Base-by-base conservation (phyloP, 2,329 filamentous ascomycete genomes). In the Aspergillus alliaceus region DNA sequence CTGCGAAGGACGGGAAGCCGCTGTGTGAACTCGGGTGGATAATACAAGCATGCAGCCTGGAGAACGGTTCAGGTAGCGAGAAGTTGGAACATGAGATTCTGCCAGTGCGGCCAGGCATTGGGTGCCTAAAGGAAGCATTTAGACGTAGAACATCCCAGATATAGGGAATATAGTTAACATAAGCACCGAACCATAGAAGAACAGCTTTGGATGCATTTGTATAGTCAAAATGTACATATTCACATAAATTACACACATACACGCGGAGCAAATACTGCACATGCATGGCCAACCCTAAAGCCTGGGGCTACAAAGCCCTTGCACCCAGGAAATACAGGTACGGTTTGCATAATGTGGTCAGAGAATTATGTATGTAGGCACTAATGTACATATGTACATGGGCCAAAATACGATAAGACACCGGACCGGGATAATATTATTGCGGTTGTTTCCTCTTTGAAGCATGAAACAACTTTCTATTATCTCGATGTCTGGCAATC, bases 81-180 rank as follows among this genome's bases (percentile, higher is more conserved):
- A 47, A 98, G 86, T 76, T 93, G 88, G 82, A 97, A 97, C 51
- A 92, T 11, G 91, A 96, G 70, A 98, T 98, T 82, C 90, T 70
- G 49, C 46, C 3, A 20, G 29, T 46, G 49, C 70, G 42, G 49
- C 56, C 50, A 53, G 39, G 34, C 32, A 37, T 14, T 37, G 20
- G 24, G 9, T 25, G 18, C 12, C 7, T 20, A n/a, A 50, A 54
- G 51, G 40, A 46, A 29, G n/a, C 32, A 34, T 9, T 42, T 24
- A 50, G 25, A 40, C 20, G 34, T 47, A 50, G 40, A 51, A 62
- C 60, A 51, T 77, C 83, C 84, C 75, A 88, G 86, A 20, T 24
- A 66, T 88, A 88, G 9, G 86, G 86, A 3, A 89, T 92, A 72
- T 92, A 92, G 66, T 82, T 86, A 63, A 96, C 95, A 77, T 90